Base-by-base conservation (phyloP, 1,284 basidiomycete species). In the Athelia sp. region DNA sequence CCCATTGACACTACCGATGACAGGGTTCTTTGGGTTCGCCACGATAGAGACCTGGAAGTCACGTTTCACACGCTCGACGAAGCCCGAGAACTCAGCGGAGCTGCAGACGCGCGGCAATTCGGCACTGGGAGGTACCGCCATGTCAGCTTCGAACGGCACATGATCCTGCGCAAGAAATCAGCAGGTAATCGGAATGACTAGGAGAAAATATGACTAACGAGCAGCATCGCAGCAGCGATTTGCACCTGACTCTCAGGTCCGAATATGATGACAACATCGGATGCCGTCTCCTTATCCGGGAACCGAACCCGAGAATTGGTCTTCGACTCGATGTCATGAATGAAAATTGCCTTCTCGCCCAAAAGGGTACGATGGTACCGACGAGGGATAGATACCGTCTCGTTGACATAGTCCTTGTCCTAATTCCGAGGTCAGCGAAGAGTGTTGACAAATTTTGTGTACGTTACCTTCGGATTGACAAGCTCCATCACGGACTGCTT, bases 401-500 rank as follows among this genome's bases (percentile, higher is more conserved):
- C 95, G 58, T 90, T 87, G 52, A 94, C 88, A 68, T 92, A 98
- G 67, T 98, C 95, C 74, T 96, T 97, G 67, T 98, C 96, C 90
- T 93, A 53, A 26, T 40, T 34, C 51, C 45, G 53, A 40, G 32
- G 55, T 56, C 43, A 54, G 31, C 26, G 13, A 34, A 45, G 3
- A 9, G 14, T 38, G 15, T 32, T 21, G 26, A 47, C 45, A 47
- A 46, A 36, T 49, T 42, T 45, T 44, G 9, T 45, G 44, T 17
- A 49, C 14, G 71, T 51, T 54, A 90, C 91, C 84, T 98, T 98
- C 23, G 93, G 93, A 65, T 90, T 93, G 36, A 99, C 94, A 56
- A 98, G 76, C 70, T 98, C 96, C 93, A 98, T 97, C 49, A 99
- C 93, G 24, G 92, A 89, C 63, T 91, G 87, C 74, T 97, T 98